Evolutionary conservation across 2,329 filamentous ascomycete species (phyloP), one percentile per base, ranked within the genome.

Genomic region (Pleomassaria siparia): DNA sequence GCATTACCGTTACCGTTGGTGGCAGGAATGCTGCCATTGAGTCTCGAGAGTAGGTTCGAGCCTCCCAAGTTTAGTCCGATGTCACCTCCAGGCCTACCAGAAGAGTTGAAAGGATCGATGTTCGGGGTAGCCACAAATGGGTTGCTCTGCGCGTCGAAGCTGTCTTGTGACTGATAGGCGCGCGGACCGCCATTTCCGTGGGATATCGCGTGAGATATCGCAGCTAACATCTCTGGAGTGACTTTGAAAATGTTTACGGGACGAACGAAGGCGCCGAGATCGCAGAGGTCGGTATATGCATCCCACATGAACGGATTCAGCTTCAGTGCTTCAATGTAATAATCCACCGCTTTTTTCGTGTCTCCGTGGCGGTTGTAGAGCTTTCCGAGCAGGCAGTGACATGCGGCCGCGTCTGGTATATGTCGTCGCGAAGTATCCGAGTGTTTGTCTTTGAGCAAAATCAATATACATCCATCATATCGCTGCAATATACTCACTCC

Each of bases 221-320:
- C 70, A 21, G 75, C 72, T 44, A 81, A 71, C 71, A 88, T 79
- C 53, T 88, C 85, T 18, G 80, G 74, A 13, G 81, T 89, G 59
- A 87, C 74, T 66, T 85, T 90, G 74, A 96, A 99, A 53, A 96
- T 88, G 62, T 95, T 96, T 21, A 85, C 81, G 9, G 94, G 84
- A 46, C 88, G 85, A 45, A 97, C 80, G 56, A 85, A 85, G 36
- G 90, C 86, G 75, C 82, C 84, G 35, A 82, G 89, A 64, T 96
- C 91, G 67, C 91, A 96, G 7, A 99, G 80, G 13, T 84, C 87
- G 18, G 86, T 85, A 62, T 97, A 97, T 0, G 92, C 91, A 76
- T 99, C 94, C 94, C 94, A 99, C 82, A 96, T 94, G 71, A 97
- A 92, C 1, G 94, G 91, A 63, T 97, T 99, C 45, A 85, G 71